phyloP scores from a whole-genome alignment of 352 stramenopile genomes.

The Phytopythium helicoides region DNA sequence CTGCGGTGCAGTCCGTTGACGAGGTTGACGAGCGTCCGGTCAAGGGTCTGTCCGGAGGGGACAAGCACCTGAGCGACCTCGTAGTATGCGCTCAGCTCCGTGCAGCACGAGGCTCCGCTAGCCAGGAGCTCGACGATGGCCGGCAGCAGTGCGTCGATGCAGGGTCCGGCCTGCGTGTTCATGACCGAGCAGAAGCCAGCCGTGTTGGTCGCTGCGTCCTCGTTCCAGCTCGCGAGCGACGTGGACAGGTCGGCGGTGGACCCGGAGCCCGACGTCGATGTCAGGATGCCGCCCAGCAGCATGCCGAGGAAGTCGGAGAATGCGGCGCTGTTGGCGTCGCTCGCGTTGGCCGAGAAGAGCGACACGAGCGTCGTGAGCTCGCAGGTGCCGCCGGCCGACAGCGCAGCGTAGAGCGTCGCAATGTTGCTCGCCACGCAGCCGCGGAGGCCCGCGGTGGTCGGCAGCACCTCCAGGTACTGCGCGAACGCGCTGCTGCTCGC shows the following conservation, averaged over 20 bases:
- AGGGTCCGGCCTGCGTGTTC: slow-evolving; percentile 46
- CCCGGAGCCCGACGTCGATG: slow-evolving; percentile 8
- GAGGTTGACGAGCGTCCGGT: slow-evolving; percentile 35
- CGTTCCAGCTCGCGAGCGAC: slow-evolving; percentile 35
- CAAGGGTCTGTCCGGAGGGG: slow-evolving; percentile 39
- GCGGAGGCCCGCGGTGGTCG: slow-evolving; percentile 38
- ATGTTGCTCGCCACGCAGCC: slow-evolving; percentile 54
- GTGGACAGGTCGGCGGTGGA: slow-evolving; percentile 19
- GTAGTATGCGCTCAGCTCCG: slow-evolving; percentile 37
- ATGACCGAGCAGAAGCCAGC: slow-evolving; percentile 55
- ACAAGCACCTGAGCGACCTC: slow-evolving; percentile 47
- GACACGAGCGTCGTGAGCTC: slow-evolving; percentile 44
- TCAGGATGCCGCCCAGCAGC: slow-evolving; percentile 29
- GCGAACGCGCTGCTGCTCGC: slow-evolving; percentile 46
- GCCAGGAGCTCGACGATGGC: slow-evolving; percentile 38
- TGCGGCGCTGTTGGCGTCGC: slow-evolving; percentile 21
- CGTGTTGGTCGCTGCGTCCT: slow-evolving; percentile 29
- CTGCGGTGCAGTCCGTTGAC: slow-evolving; percentile 56
- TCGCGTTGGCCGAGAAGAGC: slow-evolving; percentile 27
- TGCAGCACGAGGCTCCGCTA: slow-evolving; percentile 48
- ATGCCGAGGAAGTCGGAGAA: slow-evolving; percentile 44
- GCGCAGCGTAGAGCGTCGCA: slow-evolving; percentile 28
- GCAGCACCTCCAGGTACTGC: slow-evolving; percentile 39
- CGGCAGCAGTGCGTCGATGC: slow-evolving; percentile 39
- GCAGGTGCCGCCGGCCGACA: slow-evolving; percentile 35